Evolutionary conservation across 179 eudicot genomes (phyloP).

Genomic region (Patellifolia procumbens): DNA sequence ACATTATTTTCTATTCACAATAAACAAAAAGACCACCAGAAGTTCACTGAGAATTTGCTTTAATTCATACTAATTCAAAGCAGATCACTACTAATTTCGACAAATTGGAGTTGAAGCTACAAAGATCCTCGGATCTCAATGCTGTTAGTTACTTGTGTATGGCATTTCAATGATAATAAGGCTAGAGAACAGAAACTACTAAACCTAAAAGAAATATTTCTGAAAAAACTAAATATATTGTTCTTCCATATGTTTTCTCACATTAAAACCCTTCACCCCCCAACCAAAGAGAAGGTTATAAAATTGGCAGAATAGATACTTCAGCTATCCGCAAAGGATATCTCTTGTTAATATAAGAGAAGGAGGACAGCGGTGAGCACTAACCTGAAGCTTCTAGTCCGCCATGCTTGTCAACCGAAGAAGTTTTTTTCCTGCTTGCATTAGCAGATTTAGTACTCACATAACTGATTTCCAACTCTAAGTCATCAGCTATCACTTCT

Average conservation of each 20-base stretch:
- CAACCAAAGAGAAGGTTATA: too few relatives aligned
- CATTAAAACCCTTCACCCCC: background rate
- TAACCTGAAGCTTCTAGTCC: conserved; percentile 26
- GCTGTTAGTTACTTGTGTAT: background rate
- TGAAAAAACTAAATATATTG: background rate
- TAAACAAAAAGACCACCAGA: too few relatives aligned
- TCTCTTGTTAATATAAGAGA: background rate
- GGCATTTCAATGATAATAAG: background rate
- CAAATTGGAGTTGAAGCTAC: too few relatives aligned
- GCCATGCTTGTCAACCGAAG: background rate
- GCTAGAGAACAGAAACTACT: background rate
- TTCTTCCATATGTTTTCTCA: background rate
- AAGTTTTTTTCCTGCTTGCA: conserved; percentile 12
- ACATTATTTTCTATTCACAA: too few relatives aligned
- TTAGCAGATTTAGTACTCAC: background rate
- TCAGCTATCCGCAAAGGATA: background rate
- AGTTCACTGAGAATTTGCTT: too few relatives aligned
- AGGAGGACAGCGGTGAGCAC: background rate
- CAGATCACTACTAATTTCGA: too few relatives aligned
- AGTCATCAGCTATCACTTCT: conserved; percentile 31
- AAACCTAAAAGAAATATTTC: background rate
- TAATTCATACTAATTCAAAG: background rate
- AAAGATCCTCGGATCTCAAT: background rate
- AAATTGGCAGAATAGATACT: background rate
- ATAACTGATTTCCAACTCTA: conserved; percentile 1